These are phyloP conservation scores for Nelumbo lutea DNA, from an alignment of 164 flowering plant genomes.

Conservation along the genomic window DNA sequence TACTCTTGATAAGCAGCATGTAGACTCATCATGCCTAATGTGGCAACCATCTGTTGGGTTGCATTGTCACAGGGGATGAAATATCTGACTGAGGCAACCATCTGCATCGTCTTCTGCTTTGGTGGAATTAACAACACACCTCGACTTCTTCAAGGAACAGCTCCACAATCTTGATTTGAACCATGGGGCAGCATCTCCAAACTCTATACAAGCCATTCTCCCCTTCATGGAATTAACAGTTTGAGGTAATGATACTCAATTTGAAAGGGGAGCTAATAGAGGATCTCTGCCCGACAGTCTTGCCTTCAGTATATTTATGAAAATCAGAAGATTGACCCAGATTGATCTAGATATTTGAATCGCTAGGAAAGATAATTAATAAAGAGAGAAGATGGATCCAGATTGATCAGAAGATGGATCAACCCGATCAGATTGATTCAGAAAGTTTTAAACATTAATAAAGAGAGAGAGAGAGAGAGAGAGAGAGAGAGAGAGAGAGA, in stretches of 20 bases:
- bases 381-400: no score
- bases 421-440: no score
- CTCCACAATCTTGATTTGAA: constrained; percentile 84
- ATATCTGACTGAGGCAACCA: constrained; percentile 49
- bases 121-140: constrained; percentile 87
- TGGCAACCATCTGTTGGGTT: constrained; percentile 21
- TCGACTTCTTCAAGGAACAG: constrained; percentile 98
- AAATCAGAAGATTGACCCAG: no score
- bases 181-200: constrained; percentile 59
- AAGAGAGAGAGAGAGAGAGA: no score
- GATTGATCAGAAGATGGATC: no score
- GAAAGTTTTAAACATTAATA: no score
- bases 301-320: constrained; percentile 17
- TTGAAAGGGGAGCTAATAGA: background rate
- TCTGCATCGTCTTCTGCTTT: constrained; percentile 69
- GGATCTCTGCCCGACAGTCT: background rate
- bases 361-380: no score
- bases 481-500: no score
- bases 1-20: constrained; percentile 32
- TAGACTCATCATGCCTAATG: constrained; percentile 50
- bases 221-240: constrained; percentile 54
- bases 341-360: no score
- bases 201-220: constrained; percentile 65
- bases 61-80: constrained; percentile 41
- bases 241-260: constrained; percentile 9